phyloP scores from a whole-genome alignment of 2,329 filamentous ascomycete genomes.

The Verticillium isaacii region DNA sequence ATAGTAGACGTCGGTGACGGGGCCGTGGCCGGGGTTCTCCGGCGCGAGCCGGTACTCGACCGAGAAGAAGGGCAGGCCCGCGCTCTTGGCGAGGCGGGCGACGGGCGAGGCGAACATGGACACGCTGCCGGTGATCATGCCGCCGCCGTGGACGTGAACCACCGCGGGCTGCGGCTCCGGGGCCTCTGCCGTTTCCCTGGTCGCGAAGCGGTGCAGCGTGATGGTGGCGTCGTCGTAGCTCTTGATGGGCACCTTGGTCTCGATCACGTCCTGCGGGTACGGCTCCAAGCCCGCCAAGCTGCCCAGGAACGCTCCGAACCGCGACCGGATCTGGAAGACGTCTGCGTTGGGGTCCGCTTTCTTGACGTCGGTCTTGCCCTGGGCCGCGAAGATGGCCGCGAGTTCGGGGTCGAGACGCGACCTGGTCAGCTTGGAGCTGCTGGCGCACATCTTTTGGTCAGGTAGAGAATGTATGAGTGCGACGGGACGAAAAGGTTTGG shows the following conservation, averaged over 20 bases:
- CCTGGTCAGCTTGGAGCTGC: background rate
- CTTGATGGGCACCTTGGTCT: slow-evolving; percentile 9
- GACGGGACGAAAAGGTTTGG: too few relatives aligned
- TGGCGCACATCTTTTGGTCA: background rate
- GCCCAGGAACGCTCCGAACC: background rate
- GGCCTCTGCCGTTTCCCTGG: background rate
- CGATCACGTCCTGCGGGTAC: slow-evolving; percentile 4
- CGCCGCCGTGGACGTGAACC: slow-evolving; percentile 35
- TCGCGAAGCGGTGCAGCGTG: slow-evolving; percentile 12
- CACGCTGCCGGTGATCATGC: slow-evolving; percentile 26
- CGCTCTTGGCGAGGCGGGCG: slow-evolving; percentile 16
- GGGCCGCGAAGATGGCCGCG: background rate
- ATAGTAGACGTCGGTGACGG: slow-evolving; percentile 29
- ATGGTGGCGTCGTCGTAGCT: slow-evolving; percentile 13
- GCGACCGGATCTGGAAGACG: background rate
- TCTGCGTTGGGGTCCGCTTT: background rate
- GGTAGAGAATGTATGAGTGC: too few relatives aligned
- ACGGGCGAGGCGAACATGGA: slow-evolving; percentile 18
- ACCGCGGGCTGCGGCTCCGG: slow-evolving; percentile 20
- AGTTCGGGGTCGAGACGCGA: background rate
- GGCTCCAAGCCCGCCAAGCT: background rate
- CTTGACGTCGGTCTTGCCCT: too few relatives aligned
- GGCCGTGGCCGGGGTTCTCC: slow-evolving; percentile 28
- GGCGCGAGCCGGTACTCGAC: slow-evolving; percentile 38
- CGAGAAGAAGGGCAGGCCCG: slow-evolving; percentile 27